Base-by-base conservation (phyloP, 2,329 filamentous ascomycete genomes). In the Onygenales sp. region DNA sequence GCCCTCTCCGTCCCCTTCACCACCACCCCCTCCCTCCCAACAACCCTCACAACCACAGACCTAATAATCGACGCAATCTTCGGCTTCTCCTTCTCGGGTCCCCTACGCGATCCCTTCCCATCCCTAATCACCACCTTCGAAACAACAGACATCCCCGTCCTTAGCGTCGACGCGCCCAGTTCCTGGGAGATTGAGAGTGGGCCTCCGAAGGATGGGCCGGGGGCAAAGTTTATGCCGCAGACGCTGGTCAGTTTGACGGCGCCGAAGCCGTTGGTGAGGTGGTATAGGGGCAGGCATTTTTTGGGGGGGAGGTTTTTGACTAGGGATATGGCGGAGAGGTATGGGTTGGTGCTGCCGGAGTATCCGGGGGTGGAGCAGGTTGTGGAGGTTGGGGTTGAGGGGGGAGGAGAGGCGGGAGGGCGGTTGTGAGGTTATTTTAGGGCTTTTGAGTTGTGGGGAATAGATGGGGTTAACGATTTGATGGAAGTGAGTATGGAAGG, bases 21-120 rank as follows among this genome's bases (percentile, higher is more conserved):
- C 13, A 79, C 88, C 13, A 27, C 21, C 21, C 21, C 21, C 21
- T 88, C 96, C 68, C 95, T 97, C 62, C 66, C 77, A 2, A 61
- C 73, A 4, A 85, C 87, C 4, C 67, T 95, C 6, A 71, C 76
- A 45, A 76, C 82, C 51, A 79, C 86, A 2, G 86, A 96, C 65
- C 87, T 95, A 60, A 73, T 98, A 51, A 76, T 98, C 54, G 93
- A 98, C 70, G 89, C 93, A 8, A 88, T 98, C 57, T 98, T 98
- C 66, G 90, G 88, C 6, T 98, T 98, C 74, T 93, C 87, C 56
- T 98, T 98, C 73, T 85, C 84, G 1, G 92, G 91, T 6, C 85
- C 93, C 59, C 85, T 98, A 51, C 84, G 93, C n/a, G 88, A 95
- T 59, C 93, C 93, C 1, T 98, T 97, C 65, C 84, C 85, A 0